phyloP scores from a whole-genome alignment of 2,329 filamentous ascomycete genomes.

The Penicillium crustosum region DNA sequence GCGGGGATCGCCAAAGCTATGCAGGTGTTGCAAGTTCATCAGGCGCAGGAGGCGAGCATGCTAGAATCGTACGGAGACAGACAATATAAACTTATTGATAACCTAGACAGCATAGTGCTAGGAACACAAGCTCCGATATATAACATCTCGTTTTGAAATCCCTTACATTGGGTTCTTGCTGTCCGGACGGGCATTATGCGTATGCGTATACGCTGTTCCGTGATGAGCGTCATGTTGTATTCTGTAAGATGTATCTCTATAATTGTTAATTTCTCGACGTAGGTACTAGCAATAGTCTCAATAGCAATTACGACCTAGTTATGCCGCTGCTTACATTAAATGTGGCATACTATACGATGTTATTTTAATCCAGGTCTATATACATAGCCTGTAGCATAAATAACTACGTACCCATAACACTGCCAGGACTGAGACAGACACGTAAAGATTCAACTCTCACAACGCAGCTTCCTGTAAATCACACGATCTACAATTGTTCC shows the following conservation, averaged over 20 bases:
- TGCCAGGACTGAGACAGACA: not conserved
- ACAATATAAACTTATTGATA: not conserved
- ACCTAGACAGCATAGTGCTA: not conserved
- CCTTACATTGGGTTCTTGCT: not conserved
- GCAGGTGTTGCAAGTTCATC: not conserved
- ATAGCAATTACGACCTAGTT: not conserved
- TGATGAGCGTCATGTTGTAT: not conserved
- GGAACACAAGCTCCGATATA: not conserved
- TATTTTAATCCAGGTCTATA: not conserved
- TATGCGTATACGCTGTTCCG: not conserved
- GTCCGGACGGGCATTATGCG: not conserved
- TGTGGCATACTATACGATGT: not conserved
- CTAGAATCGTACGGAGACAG: not conserved
- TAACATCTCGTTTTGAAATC: not conserved
- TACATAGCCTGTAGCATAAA: not conserved
- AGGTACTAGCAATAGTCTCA: not conserved
- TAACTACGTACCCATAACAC: not conserved
- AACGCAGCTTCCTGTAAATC: not conserved
- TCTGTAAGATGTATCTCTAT: not conserved
- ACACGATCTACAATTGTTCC: not conserved
- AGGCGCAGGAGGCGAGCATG: not conserved
- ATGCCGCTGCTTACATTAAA: not conserved
- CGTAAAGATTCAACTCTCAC: not conserved
- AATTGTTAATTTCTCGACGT: not conserved
- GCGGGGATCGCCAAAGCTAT: not conserved